Conservation (phyloP, 257 asterid genomes). For the Henckelia pumila region DNA sequence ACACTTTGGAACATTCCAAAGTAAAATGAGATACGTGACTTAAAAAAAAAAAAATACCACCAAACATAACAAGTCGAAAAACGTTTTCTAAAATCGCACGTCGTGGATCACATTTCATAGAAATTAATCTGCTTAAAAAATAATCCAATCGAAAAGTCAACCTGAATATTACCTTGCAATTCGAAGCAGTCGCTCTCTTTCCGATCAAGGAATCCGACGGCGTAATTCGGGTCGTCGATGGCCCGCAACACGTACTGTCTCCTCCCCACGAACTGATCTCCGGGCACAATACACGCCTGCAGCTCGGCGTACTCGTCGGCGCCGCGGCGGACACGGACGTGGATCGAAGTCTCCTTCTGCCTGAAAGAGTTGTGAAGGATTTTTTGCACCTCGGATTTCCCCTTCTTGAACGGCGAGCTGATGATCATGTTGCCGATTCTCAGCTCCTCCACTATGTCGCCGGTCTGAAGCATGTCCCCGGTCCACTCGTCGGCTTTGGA, state of each 20-base stretch:
- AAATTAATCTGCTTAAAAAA: no score
- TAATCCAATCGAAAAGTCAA: conserved; percentile 21
- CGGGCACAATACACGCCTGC: conserved; percentile 87
- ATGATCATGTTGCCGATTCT: conserved; percentile 56
- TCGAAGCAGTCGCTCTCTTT: conserved; percentile 70
- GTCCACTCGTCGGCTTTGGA: conserved; percentile 83
- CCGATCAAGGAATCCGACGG: conserved; percentile 80
- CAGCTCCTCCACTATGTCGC: conserved; percentile 85
- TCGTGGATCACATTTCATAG: no score
- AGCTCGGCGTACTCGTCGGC: conserved; percentile 54
- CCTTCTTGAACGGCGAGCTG: conserved; percentile 74
- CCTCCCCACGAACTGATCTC: conserved; percentile 50
- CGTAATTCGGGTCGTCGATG: conserved; percentile 84
- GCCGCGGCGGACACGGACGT: conserved; percentile 66
- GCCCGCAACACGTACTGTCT: conserved; percentile 75
- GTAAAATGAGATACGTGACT: no score
- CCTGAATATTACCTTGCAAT: conserved; percentile 58
- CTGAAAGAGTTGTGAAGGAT: conserved; percentile 55
- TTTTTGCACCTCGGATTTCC: conserved; percentile 72
- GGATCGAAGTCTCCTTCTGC: conserved; percentile 67
- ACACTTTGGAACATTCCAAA: no score
- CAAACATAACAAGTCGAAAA: no score
- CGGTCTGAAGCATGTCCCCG: conserved; percentile 77
- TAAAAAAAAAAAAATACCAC: no score
- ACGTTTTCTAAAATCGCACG: no score